These are phyloP conservation scores for Hysterium pulicare DNA, from an alignment of 2,329 filamentous ascomycete species.

Conservation along the genomic window DNA sequence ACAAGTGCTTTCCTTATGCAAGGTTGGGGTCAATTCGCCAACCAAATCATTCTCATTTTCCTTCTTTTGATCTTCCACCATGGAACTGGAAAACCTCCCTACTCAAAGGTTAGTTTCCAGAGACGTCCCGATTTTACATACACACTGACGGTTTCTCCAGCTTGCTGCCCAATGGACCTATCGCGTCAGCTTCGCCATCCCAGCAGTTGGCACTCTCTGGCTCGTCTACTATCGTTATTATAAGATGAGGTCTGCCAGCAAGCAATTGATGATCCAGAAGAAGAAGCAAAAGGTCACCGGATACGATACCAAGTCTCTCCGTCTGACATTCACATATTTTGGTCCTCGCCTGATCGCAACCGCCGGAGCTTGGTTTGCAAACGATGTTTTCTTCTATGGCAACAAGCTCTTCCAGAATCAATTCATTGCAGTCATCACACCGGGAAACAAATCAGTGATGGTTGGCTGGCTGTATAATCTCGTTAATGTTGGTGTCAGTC, in stretches of 20 bases:
- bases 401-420: constrained; percentile 96
- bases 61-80: constrained; percentile 86
- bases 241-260: constrained; percentile 88
- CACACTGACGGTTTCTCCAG: background rate
- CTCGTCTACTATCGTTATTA: constrained; percentile 93
- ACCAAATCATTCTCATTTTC: constrained; percentile 85
- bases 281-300: constrained; percentile 83
- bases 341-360: constrained; percentile 84
- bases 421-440: constrained; percentile 80
- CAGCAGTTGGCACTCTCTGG: constrained; percentile 87
- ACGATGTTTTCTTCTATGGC: constrained; percentile 98
- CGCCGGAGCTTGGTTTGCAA: constrained; percentile 87
- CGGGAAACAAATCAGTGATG: constrained; percentile 69
- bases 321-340: constrained; percentile 76
- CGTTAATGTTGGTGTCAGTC: constrained; percentile 81
- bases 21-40: constrained; percentile 94
- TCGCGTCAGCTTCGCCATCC: constrained; percentile 87
- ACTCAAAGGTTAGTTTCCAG: constrained; percentile 50
- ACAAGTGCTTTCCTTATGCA: constrained; percentile 97
- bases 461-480: constrained; percentile 89
- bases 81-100: constrained; percentile 71
- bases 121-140: background rate
- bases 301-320: constrained; percentile 83
- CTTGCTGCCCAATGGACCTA: constrained; percentile 85
- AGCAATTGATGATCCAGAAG: constrained; percentile 78